Evolutionary conservation across 768 basidiomycete genomes (phyloP).

Genomic region (Dictyophora rubrovolvata): DNA sequence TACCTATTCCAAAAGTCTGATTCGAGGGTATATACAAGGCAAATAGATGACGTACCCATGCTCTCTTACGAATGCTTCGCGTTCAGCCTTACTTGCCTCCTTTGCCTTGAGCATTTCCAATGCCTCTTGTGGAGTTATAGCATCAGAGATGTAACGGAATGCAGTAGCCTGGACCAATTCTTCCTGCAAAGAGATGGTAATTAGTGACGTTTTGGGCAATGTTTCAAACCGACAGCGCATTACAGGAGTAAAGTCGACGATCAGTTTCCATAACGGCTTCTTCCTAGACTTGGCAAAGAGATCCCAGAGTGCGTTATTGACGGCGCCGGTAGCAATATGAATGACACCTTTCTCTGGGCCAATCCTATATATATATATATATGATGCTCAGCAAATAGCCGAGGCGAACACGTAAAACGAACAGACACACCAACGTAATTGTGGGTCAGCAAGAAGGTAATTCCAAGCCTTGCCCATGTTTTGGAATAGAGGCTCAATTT

Average conservation of each 20-base stretch:
- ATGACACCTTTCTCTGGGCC: conserved; percentile 96
- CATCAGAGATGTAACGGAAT: conserved; percentile 43
- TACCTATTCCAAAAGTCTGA: conserved; percentile 37
- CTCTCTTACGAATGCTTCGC: conserved; percentile 26
- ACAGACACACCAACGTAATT: conserved; percentile 68
- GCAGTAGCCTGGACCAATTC: conserved; percentile 67
- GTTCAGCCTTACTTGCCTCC: conserved; percentile 26
- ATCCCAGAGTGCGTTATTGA: conserved; percentile 92
- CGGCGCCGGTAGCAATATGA: conserved; percentile 78
- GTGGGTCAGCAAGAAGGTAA: conserved; percentile 77
- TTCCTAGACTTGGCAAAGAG: conserved; percentile 70
- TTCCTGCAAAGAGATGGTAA: conserved; percentile 36
- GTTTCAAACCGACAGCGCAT: conserved; percentile 10
- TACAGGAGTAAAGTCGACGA: conserved; percentile 82
- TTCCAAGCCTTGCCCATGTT: conserved; percentile 93
- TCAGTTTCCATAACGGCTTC: conserved; percentile 91
- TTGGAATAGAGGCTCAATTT: conserved; percentile 69
- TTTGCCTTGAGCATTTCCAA: conserved; percentile 27
- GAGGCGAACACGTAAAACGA: neutral
- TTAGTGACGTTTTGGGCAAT: neutral
- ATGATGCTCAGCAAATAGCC: neutral
- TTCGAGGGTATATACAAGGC: neutral
- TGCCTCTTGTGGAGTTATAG: conserved; percentile 32
- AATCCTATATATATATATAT: conserved; percentile 43
- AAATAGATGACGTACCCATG: conserved; percentile 4